phyloP scores from a whole-genome alignment of 352 stramenopile genomes.

The Peronospora farinosa region DNA sequence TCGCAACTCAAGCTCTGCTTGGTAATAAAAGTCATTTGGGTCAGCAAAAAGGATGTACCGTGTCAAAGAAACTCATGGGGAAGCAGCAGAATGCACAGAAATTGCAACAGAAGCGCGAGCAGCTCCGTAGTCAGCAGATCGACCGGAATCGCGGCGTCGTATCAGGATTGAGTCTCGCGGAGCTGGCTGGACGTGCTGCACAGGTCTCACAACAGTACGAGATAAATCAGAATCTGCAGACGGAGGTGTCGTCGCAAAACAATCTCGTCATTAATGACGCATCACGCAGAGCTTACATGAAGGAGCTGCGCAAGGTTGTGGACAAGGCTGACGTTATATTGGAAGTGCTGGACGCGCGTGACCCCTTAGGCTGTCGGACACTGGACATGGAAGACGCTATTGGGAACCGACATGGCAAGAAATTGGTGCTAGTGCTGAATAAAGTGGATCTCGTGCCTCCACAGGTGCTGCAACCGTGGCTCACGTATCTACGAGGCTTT shows the following conservation, averaged over 20 bases:
- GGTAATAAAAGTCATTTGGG: conserved; percentile 19
- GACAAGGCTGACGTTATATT: conserved; percentile 95
- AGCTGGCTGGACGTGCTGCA: conserved; percentile 40
- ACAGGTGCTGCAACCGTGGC: conserved; percentile 92
- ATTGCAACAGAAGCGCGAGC: conserved; percentile 56
- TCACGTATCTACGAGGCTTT: conserved; percentile 89
- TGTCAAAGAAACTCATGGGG: conserved; percentile 30
- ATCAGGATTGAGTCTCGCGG: conserved; percentile 40
- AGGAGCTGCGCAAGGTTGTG: conserved; percentile 95
- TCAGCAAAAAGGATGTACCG: conserved; percentile 20
- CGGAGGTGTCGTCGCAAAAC: conserved; percentile 5
- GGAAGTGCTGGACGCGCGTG: conserved; percentile 95
- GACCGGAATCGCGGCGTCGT: conserved; percentile 32
- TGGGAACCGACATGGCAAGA: conserved; percentile 90
- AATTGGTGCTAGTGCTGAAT: conserved; percentile 97
- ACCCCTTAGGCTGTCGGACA: conserved; percentile 93
- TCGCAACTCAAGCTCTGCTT: conserved; percentile 20
- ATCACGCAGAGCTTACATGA: conserved; percentile 91
- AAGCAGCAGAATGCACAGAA: conserved; percentile 48
- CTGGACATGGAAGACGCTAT: conserved; percentile 92
- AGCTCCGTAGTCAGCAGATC: conserved; percentile 50
- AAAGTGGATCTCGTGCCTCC: conserved; percentile 98
- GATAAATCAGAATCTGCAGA: conserved; percentile 26
- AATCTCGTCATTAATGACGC: conserved; percentile 74
- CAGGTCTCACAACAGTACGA: conserved; percentile 43